Conservation (phyloP, 2,329 filamentous ascomycete species). For the Penicillium italicum region DNA sequence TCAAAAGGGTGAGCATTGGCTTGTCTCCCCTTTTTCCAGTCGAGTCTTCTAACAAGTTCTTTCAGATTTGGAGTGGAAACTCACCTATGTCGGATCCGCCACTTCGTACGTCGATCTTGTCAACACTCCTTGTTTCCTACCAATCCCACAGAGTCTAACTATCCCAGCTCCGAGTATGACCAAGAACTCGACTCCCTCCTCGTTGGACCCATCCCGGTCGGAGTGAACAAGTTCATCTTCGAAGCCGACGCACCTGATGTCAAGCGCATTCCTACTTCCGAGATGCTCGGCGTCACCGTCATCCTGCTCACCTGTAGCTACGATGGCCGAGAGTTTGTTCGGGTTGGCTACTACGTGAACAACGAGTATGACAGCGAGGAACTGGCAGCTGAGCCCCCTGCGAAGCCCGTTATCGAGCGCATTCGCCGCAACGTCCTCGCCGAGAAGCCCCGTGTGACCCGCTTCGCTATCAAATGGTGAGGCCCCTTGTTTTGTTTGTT, state of each 20-base stretch:
- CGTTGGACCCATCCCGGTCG: slow-evolving; percentile 94
- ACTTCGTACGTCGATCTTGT: slow-evolving; percentile 68
- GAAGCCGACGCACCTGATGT: slow-evolving; percentile 91
- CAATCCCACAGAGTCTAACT: slow-evolving; percentile 21
- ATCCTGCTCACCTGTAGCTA: slow-evolving; percentile 95
- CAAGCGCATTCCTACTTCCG: slow-evolving; percentile 83
- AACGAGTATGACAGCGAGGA: slow-evolving; percentile 97
- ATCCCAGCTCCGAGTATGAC: slow-evolving; percentile 82
- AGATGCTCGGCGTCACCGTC: slow-evolving; percentile 95
- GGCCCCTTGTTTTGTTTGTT: slow-evolving; percentile 15
- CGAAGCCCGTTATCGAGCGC: slow-evolving; percentile 88
- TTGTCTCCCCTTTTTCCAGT: neutral
- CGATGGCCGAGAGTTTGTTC: slow-evolving; percentile 93
- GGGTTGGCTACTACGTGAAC: slow-evolving; percentile 98
- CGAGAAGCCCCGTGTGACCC: slow-evolving; percentile 94
- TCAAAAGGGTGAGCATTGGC: slow-evolving; percentile 68
- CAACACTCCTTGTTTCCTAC: neutral
- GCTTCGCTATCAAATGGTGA: slow-evolving; percentile 98
- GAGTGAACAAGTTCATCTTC: slow-evolving; percentile 98
- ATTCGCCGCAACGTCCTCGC: slow-evolving; percentile 89
- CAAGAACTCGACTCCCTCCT: slow-evolving; percentile 97
- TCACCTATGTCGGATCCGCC: slow-evolving; percentile 97
- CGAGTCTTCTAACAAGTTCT: slow-evolving; percentile 20
- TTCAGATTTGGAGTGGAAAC: slow-evolving; percentile 95
- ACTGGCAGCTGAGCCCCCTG: slow-evolving; percentile 80